Conservation (phyloP, 2,329 filamentous ascomycete species). For the Fusarium penzigii region DNA sequence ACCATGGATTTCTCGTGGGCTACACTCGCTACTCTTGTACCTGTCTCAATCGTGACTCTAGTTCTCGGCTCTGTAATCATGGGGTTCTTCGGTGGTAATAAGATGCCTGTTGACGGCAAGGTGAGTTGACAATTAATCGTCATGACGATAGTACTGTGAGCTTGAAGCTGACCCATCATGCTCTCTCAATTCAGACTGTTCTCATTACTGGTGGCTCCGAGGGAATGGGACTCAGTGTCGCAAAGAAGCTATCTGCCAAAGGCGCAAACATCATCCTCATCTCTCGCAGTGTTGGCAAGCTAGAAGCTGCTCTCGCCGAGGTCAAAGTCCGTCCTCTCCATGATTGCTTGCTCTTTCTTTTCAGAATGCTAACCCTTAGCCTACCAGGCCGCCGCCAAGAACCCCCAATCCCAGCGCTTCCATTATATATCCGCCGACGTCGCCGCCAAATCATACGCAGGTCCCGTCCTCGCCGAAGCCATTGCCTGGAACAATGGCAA, state of each 20-base stretch:
- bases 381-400: constrained; percentile 63
- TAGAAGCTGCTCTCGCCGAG: constrained; percentile 67
- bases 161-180: constrained; percentile 6
- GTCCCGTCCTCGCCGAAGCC: constrained; percentile 68
- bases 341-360: constrained; percentile 1
- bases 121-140: constrained; percentile 45
- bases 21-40: constrained; percentile 7
- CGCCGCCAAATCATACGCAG: constrained; percentile 67
- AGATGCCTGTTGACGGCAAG: constrained; percentile 83
- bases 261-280: constrained; percentile 88
- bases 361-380: background rate
- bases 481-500: constrained; percentile 75
- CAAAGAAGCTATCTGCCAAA: constrained; percentile 72
- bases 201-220: constrained; percentile 90
- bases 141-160: constrained; percentile 4
- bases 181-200: constrained; percentile 66
- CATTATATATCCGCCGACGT: constrained; percentile 84
- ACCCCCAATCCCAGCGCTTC: constrained; percentile 72
- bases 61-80: constrained; percentile 47
- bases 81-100: constrained; percentile 69
- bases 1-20: constrained; percentile 22
- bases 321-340: constrained; percentile 55
- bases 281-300: constrained; percentile 73
- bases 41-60: constrained; percentile 17
- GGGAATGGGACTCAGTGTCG: constrained; percentile 82